Percentiles rank a stretch among this genome's conserved stretches.
These are phyloP conservation scores for barrel medic (Medicago truncatula) DNA, from an alignment of 306 rosid species.

Conservation along the genomic window DNA sequence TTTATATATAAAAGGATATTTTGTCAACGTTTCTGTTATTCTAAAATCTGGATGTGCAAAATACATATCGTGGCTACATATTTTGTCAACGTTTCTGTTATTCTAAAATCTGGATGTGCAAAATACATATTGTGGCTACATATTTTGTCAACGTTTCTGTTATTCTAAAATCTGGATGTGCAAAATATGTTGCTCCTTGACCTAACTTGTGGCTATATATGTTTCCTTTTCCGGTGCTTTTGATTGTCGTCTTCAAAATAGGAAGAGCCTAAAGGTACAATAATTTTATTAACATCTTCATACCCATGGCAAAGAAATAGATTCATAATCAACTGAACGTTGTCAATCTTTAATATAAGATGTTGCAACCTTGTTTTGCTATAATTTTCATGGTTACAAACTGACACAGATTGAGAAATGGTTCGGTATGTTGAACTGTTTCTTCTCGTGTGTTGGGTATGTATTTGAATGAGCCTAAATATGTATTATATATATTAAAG, in stretches of 20 bases:
- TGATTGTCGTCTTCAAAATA: slow-evolving; percentile 55
- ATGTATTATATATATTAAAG: no score
- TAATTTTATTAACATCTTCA: not conserved
- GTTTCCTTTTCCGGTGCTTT: slow-evolving; percentile 9
- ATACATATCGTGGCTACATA: no score
- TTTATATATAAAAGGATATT: no score
- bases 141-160: no score
- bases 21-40: no score
- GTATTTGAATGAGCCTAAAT: not conserved
- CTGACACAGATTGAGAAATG: not conserved
- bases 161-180: no score
- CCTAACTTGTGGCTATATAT: slow-evolving; percentile 8
- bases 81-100: no score
- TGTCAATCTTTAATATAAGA: not conserved
- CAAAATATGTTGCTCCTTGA: not conserved
- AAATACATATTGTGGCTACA: no score
- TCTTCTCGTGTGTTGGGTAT: not conserved
- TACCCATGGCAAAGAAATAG: slow-evolving; percentile 15
- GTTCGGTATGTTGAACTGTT: not conserved
- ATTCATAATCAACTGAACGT: not conserved
- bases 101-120: no score
- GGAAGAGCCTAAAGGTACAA: slow-evolving; percentile 72
- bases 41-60: no score
- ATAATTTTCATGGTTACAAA: not conserved
- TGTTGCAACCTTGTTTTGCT: not conserved